These are phyloP conservation scores for Cucurbita argyrosperma DNA, from an alignment of 306 rosid genomes.

Conservation along the genomic window DNA sequence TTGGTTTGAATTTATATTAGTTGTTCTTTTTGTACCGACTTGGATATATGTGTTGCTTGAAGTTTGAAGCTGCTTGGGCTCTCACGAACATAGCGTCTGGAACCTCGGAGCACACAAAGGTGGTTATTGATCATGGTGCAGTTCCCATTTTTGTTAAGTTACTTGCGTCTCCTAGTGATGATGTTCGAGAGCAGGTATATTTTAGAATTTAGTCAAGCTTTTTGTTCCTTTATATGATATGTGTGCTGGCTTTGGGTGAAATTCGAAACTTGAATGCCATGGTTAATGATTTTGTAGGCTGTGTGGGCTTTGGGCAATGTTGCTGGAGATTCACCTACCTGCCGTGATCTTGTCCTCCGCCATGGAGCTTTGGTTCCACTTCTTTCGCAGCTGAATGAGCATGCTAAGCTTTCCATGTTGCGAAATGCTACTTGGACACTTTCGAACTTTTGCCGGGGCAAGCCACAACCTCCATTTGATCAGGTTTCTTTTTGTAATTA, in stretches of 20 bases:
- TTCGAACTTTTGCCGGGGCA: slow-evolving; percentile 65
- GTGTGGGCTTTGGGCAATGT: slow-evolving; percentile 74
- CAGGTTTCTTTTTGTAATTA: slow-evolving; percentile 23
- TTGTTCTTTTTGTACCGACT: not conserved
- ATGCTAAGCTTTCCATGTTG: slow-evolving; percentile 63
- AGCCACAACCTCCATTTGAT: slow-evolving; percentile 62
- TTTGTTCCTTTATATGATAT: not conserved
- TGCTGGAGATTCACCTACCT: slow-evolving; percentile 74
- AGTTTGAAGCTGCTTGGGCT: slow-evolving; percentile 84
- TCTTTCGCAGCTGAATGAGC: slow-evolving; percentile 53
- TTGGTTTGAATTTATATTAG: not conserved
- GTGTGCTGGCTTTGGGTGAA: not conserved
- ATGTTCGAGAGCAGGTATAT: slow-evolving; percentile 68
- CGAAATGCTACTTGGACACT: slow-evolving; percentile 71
- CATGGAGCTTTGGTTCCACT: slow-evolving; percentile 47
- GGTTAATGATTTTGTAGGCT: slow-evolving; percentile 21
- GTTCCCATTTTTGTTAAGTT: slow-evolving; percentile 56
- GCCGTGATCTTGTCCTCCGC: slow-evolving; percentile 60
- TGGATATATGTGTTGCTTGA: not conserved
- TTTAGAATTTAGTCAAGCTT: not conserved
- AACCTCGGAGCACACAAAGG: slow-evolving; percentile 56
- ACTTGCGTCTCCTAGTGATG: slow-evolving; percentile 63
- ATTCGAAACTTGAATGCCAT: not conserved
- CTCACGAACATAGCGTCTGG: slow-evolving; percentile 69
- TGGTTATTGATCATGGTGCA: slow-evolving; percentile 65